These are phyloP conservation scores for Linnemannia elongata DNA, from an alignment of 192 early-diverging fungal species.

Conservation along the genomic window DNA sequence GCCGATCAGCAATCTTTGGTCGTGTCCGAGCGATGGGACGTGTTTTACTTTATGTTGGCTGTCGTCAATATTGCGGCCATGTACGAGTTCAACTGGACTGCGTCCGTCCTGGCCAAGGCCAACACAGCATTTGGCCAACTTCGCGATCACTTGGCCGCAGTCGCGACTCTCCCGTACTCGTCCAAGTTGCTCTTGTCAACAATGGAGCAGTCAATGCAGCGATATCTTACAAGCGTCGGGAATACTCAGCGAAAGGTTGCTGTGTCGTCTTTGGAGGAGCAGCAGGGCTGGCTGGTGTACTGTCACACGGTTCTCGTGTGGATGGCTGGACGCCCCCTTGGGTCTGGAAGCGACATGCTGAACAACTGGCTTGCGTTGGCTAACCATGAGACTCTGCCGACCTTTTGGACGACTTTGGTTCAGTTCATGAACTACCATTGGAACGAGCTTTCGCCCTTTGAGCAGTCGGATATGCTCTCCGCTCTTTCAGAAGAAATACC, in stretches of 20 bases:
- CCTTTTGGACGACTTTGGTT: constrained; percentile 52
- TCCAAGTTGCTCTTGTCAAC: constrained; percentile 50
- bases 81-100: constrained; percentile 62
- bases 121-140: constrained; percentile 19
- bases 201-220: constrained; percentile 57
- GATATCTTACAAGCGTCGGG: constrained; percentile 33
- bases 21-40: constrained; percentile 26
- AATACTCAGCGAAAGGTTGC: constrained; percentile 19
- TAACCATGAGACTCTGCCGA: constrained; percentile 24
- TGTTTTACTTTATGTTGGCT: constrained; percentile 64
- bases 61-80: constrained; percentile 62
- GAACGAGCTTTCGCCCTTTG: constrained; percentile 48
- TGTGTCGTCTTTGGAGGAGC: constrained; percentile 22
- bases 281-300: constrained; percentile 64
- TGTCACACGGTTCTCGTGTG: constrained; percentile 64
- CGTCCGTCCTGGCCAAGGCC: constrained; percentile 45
- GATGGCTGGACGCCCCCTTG: constrained; percentile 62
- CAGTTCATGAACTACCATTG: constrained; percentile 53
- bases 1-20: neutral
- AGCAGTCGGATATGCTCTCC: constrained; percentile 53
- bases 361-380: constrained; percentile 41
- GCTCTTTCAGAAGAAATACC: constrained; percentile 40
- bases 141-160: constrained; percentile 28
- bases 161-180: constrained; percentile 46
- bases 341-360: constrained; percentile 27